A percentile compares a stretch with the other conserved stretches of the same genome.
These are phyloP conservation scores for Linderniella brevidens DNA, from an alignment of 257 asterid species.

Conservation along the genomic window DNA sequence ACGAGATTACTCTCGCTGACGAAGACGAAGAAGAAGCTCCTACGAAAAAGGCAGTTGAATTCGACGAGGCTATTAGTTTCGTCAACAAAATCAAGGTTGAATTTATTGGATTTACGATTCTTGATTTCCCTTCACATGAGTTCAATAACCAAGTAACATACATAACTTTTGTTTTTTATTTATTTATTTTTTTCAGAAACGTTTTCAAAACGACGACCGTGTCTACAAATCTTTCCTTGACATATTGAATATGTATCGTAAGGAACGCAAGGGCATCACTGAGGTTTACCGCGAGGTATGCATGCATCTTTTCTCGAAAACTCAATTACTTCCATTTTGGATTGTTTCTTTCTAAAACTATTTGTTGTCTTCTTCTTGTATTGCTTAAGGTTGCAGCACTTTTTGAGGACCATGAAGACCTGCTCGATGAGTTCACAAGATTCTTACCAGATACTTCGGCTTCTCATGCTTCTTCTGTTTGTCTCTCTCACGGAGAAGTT, in stretches of 20 bases:
- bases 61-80: constrained; percentile 57
- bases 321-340: neutral
- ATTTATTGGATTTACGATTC: constrained; percentile 4
- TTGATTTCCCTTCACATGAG: constrained; percentile 6
- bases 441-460: constrained; percentile 80
- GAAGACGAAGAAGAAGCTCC: constrained; percentile 52
- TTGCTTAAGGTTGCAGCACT: constrained; percentile 66
- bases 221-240: constrained; percentile 58
- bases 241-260: constrained; percentile 55
- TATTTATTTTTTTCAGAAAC: constrained; percentile 26
- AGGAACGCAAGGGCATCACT: constrained; percentile 48
- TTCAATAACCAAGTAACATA: constrained; percentile 4
- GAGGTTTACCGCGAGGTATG: constrained; percentile 57
- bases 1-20: constrained; percentile 48
- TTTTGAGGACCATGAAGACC: constrained; percentile 82
- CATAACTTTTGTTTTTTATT: neutral
- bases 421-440: constrained; percentile 89
- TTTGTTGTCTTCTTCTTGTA: neutral
- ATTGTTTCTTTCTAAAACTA: neutral
- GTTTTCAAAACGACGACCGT: constrained; percentile 48
- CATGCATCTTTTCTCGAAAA: neutral
- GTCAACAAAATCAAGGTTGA: constrained; percentile 57
- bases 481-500: constrained; percentile 65
- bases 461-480: constrained; percentile 40
- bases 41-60: constrained; percentile 53